These are phyloP conservation scores for Chamaenerion angustifolium DNA, from an alignment of 345 rosid species.

Conservation along the genomic window DNA sequence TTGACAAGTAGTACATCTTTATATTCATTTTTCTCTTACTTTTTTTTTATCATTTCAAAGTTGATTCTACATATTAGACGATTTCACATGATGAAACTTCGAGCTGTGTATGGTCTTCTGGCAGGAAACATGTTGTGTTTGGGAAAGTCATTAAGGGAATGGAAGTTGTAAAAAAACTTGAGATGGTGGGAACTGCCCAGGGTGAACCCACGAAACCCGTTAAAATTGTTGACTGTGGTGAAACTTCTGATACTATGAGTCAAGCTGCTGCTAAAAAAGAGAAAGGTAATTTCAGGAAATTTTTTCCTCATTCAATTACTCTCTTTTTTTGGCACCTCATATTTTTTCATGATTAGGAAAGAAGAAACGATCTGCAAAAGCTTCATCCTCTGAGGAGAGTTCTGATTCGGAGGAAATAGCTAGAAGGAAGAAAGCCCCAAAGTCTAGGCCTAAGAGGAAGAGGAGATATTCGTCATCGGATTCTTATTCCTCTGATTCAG, in stretches of 20 bases:
- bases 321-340: not conserved
- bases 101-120: not conserved
- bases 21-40: not conserved
- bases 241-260: conserved; percentile 33
- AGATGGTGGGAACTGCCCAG: conserved; percentile 49
- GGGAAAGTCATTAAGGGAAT: conserved; percentile 82
- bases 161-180: conserved; percentile 70
- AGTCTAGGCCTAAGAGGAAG: conserved; percentile 46
- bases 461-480: conserved; percentile 77
- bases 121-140: conserved; percentile 94
- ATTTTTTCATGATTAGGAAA: conserved; percentile 33
- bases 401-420: conserved; percentile 33
- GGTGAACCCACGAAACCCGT: conserved; percentile 50
- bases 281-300: conserved; percentile 28
- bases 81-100: not conserved
- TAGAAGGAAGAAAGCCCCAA: conserved; percentile 31
- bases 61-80: not conserved
- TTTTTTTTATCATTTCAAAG: not conserved
- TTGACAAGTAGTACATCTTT: conserved; percentile 60
- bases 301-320: conserved; percentile 2
- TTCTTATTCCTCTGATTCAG: conserved; percentile 45
- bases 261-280: conserved; percentile 32
- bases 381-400: conserved; percentile 34
- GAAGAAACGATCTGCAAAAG: conserved; percentile 39
- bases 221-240: conserved; percentile 68